A percentile compares a stretch with the other conserved stretches of the same genome.
Evolutionary conservation across 2,329 filamentous ascomycete genomes (phyloP).

Genomic region (Botrytis fragariae): DNA sequence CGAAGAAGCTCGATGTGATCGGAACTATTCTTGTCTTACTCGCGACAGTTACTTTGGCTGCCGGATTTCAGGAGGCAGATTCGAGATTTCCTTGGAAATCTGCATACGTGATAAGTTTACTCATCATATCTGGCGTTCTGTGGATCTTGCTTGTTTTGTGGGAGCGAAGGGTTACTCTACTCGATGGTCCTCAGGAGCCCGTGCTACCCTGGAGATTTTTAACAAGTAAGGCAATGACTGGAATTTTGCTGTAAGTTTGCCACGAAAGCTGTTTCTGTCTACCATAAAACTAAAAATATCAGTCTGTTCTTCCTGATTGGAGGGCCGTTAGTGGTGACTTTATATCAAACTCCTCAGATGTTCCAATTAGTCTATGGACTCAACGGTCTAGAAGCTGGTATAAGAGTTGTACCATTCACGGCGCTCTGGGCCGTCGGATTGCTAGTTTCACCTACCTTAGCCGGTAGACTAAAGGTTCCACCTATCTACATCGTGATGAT

Average conservation of each 20-base stretch:
- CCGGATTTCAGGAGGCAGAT: constrained; percentile 47
- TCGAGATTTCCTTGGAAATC: constrained; percentile 45
- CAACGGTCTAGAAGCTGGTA: not conserved
- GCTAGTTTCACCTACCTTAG: not conserved
- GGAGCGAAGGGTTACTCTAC: constrained; percentile 29
- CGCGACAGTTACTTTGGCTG: constrained; percentile 46
- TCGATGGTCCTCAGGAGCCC: constrained; percentile 20
- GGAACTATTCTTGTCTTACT: constrained; percentile 40
- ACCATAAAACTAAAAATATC: not conserved
- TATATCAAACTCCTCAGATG: not conserved
- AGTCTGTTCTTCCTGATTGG: not conserved
- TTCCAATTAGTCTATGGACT: not conserved
- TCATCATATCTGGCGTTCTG: constrained; percentile 30
- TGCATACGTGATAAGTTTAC: constrained; percentile 38
- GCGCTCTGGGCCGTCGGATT: not conserved
- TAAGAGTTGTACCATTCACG: not conserved
- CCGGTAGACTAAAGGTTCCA: not conserved
- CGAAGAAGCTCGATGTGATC: not conserved
- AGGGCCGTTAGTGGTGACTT: not conserved
- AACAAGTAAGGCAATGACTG: constrained; percentile 19
- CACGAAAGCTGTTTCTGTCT: no score
- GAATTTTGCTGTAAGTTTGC: constrained; percentile 24
- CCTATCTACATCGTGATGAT: not conserved
- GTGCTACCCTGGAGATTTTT: constrained; percentile 25
- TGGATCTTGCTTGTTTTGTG: constrained; percentile 39